Evolutionary conservation across 108 stramenopile species (phyloP), one percentile per base, ranked within the genome.

Genomic region (Pseudonitzschia delicatissima): DNA sequence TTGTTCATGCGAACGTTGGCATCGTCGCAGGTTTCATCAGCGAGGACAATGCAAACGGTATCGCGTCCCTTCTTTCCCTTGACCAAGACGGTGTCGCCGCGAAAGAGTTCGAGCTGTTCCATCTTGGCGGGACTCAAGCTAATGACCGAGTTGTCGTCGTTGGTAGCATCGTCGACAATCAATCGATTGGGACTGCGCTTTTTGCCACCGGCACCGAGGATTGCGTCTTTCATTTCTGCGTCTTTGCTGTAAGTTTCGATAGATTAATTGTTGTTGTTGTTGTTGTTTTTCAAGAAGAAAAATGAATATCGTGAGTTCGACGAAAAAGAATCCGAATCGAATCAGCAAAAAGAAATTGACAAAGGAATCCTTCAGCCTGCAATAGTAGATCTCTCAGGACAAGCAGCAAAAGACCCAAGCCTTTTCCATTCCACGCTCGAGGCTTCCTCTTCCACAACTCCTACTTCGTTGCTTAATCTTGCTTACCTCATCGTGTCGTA

Each of bases 41-140:
- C 85, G 11, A 99, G 84, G 15, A 98, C 99, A 72, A 99, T 98
- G 82, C 99, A 98, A 15, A 98, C 97, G 8, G 99, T 99, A 65
- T 98, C 98, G 17, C 87, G 82, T 45, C 96, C 97, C 67, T 96
- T 96, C 91, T 99, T 99, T 48, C 99, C 99, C 88, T 98, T 98
- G 83, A 99, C 89, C 18, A 96, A 73, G 45, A 99, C 97, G 17
- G 97, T 98, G 82, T 99, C 99, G 15, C 98, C 99, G 21, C 97
- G 90, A 80, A 98, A 99, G 57, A 99, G 87, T 75, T 97, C 84
- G 50, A 99, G 87, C 76, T 98, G 96, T 68, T 98, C 99, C 98
- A 99, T 97, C 83, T 99, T 96, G 33, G 86, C 82, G 23, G 92
- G 90, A 47, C 82, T 84, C 68, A 97, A 79, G 47, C 82, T 79